Percentiles rank a stretch among this genome's conserved stretches.
These are phyloP conservation scores for Lanmaoa rubissima DNA, from an alignment of 768 basidiomycete species.

Conservation along the genomic window DNA sequence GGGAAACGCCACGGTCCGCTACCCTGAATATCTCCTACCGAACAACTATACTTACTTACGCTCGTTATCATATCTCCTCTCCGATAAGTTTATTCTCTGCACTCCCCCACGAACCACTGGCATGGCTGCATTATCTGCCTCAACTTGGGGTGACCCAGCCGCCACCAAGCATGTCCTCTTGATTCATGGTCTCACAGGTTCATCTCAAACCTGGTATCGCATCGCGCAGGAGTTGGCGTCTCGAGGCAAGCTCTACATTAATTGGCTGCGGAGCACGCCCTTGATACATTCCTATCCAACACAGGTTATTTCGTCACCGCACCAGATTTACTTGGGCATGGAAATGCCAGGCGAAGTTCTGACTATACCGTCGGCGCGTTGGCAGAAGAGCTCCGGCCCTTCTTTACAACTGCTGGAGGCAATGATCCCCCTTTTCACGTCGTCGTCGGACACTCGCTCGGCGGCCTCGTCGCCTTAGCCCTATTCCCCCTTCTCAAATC, in stretches of 20 bases:
- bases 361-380: slow-evolving; percentile 16
- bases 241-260: slow-evolving; percentile 8
- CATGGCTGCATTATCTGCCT: slow-evolving; percentile 3
- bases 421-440: slow-evolving; percentile 4
- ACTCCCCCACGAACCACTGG: too few species aligned
- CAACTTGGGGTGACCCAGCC: slow-evolving; percentile 19
- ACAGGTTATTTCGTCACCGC: slow-evolving; percentile 26
- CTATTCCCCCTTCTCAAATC: slow-evolving; percentile 17
- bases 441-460: slow-evolving; percentile 24
- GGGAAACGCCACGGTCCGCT: not conserved
- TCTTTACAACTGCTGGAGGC: not conserved
- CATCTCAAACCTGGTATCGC: slow-evolving; percentile 16
- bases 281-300: not conserved
- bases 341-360: not conserved
- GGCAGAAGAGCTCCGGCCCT: slow-evolving; percentile 10
- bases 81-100: too few species aligned
- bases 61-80: too few species aligned
- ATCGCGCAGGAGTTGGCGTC: slow-evolving; percentile 15
- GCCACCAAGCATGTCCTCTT: slow-evolving; percentile 19
- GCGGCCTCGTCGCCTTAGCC: slow-evolving; percentile 11
- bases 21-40: too few species aligned
- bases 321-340: slow-evolving; percentile 27
- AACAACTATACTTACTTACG: too few species aligned
- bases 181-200: slow-evolving; percentile 18
- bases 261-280: not conserved